Evolutionary conservation across 2,329 filamentous ascomycete species (phyloP).

Genomic region (Penicillium fuscoglaucum): DNA sequence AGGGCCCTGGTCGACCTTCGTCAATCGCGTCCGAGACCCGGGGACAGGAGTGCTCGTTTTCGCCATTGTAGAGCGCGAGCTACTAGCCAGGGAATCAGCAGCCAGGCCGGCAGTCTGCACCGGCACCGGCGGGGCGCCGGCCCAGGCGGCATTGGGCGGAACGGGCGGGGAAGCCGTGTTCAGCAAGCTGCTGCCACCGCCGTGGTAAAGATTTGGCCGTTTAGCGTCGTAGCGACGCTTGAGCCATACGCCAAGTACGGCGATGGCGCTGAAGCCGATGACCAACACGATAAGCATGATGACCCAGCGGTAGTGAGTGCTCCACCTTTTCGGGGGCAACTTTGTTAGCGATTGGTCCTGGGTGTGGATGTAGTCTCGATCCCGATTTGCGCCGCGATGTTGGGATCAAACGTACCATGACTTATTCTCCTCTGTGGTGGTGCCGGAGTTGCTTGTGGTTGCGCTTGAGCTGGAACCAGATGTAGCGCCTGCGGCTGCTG

Average conservation of each 20-base stretch:
- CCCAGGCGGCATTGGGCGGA: conserved; percentile 19
- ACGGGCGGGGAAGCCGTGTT: conserved; percentile 17
- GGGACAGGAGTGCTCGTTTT: conserved; percentile 10
- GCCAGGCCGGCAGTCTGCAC: conserved; percentile 15
- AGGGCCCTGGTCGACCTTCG: conserved; percentile 19
- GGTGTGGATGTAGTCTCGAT: background rate
- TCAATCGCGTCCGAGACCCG: conserved; percentile 24
- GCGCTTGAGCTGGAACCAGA: conserved; percentile 1
- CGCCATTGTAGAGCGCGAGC: conserved; percentile 30
- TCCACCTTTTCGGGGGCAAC: conserved; percentile 21
- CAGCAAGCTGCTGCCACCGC: conserved; percentile 28
- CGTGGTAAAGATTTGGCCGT: conserved; percentile 38
- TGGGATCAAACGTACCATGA: conserved; percentile 29
- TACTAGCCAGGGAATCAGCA: conserved; percentile 29
- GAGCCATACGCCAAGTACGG: conserved; percentile 67
- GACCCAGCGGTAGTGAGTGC: conserved; percentile 75
- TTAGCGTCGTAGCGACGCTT: conserved; percentile 72
- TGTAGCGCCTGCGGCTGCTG: conserved; percentile 26
- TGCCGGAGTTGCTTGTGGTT: conserved; percentile 1
- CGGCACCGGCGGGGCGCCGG: conserved; percentile 15
- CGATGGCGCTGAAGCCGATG: conserved; percentile 66
- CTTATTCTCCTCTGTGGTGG: conserved; percentile 13
- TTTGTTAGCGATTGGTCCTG: background rate
- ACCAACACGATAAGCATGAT: conserved; percentile 75
- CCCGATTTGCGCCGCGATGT: background rate